Evolutionary conservation across 2,329 filamentous ascomycete species (phyloP).

Genomic region (Scopulariopsis brevicaulis): DNA sequence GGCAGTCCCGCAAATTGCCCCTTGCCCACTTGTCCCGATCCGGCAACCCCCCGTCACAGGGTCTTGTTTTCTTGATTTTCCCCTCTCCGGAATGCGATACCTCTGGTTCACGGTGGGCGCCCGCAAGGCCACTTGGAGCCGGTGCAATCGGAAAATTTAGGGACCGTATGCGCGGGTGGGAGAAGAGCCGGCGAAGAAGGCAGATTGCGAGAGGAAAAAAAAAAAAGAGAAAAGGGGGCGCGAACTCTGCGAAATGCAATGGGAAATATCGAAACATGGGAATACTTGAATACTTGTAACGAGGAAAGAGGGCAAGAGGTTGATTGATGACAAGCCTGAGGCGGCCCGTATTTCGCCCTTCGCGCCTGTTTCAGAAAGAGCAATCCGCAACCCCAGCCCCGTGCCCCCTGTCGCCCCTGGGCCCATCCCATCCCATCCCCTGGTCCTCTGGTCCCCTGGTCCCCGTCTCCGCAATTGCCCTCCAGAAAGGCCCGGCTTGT

Average conservation of each 20-base stretch:
- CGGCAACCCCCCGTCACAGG: neutral
- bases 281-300: no score
- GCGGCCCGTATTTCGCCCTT: neutral
- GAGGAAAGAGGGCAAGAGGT: no score
- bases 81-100: neutral
- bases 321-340: neutral
- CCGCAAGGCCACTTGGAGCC: neutral
- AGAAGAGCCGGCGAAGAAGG: neutral
- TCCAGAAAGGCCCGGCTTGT: neutral
- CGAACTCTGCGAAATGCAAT: no score
- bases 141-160: neutral
- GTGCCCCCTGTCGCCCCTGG: neutral
- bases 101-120: neutral
- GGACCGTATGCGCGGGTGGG: neutral
- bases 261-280: no score
- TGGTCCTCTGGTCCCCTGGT: neutral
- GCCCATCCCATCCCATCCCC: neutral
- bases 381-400: neutral
- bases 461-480: neutral
- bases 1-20: neutral
- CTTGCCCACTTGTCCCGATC: neutral
- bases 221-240: neutral
- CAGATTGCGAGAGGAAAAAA: neutral
- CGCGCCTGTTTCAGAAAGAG: neutral
- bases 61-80: neutral